Base-by-base conservation (phyloP, 345 rosid genomes). In the Arabidopsis suecica region DNA sequence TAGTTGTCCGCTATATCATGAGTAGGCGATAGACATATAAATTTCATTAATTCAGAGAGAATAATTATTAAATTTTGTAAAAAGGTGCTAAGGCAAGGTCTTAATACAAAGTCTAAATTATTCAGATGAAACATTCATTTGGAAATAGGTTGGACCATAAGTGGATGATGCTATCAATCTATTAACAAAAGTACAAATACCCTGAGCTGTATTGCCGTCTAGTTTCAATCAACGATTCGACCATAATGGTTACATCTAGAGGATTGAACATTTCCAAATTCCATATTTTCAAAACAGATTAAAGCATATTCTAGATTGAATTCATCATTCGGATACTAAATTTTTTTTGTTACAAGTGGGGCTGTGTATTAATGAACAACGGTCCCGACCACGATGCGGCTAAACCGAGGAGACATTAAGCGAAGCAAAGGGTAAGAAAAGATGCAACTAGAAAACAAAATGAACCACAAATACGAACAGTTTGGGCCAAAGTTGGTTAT, bases 401-500 rank as follows among this genome's bases (percentile, higher is more conserved):
- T 74, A 47, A 74, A 74, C 57, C 49, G 57, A 55, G 0, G 49
- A n/a, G 78, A 16, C 18, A 20, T 20, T 20, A 20, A 20, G 22
- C 22, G 22, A 20, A 20, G 22, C 22, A 64, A 56, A 64, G 28
- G 58, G 11, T 32, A 53, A 47, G 57, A 16, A 74, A 36, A 45
- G 10, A 47, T 65, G 42, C 33, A 57, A 66, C 42, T 57, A 74
- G 59, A 57, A 58, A 65, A 57, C 72, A 57, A 48, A 37, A 72
- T 23, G 47, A 22, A 48, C 57, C 36, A 45, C n/a, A 47, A 55
- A 44, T 1, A 12, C 44, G 60, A 58, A 50, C 53, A 61, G 8
- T 54, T 70, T 77, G 75, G 71, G 71, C 80, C 75, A 70, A 69
- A 55, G 71, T 62, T 60, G 14, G 65, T 20, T 61, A 44, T 69